These are phyloP conservation scores for Umbellularia californica DNA, from an alignment of 164 flowering plant genomes.

Conservation along the genomic window DNA sequence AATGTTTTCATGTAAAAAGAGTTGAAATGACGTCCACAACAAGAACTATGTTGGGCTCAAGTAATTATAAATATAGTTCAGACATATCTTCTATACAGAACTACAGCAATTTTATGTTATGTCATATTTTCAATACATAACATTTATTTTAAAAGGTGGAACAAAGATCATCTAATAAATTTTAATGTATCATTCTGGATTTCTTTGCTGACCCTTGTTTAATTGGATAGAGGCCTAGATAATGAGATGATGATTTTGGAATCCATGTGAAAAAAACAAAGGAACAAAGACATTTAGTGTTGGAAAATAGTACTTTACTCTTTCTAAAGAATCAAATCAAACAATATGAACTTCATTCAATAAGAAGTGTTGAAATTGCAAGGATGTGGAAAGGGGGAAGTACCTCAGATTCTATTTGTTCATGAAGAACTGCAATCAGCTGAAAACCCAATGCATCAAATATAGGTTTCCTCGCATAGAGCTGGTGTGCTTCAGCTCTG, in stretches of 20 bases:
- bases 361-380: not conserved
- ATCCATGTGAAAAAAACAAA: no score
- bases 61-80: no score
- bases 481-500: conserved; percentile 79
- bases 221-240: no score
- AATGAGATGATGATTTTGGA: no score
- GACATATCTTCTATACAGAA: not conserved
- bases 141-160: no score
- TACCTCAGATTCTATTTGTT: conserved; percentile 75
- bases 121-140: no score
- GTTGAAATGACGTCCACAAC: not conserved
- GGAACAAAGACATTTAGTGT: not conserved
- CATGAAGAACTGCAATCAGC: conserved; percentile 63
- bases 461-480: conserved; percentile 66
- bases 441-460: conserved; percentile 73
- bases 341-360: not conserved
- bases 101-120: not conserved
- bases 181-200: no score
- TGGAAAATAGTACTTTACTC: not conserved
- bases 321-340: no score
- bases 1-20: not conserved
- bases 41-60: not conserved
- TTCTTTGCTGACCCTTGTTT: no score
- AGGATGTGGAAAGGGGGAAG: conserved; percentile 1
- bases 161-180: no score